Base-by-base conservation (phyloP, 345 rosid species). In the Gossypium stocksii region DNA sequence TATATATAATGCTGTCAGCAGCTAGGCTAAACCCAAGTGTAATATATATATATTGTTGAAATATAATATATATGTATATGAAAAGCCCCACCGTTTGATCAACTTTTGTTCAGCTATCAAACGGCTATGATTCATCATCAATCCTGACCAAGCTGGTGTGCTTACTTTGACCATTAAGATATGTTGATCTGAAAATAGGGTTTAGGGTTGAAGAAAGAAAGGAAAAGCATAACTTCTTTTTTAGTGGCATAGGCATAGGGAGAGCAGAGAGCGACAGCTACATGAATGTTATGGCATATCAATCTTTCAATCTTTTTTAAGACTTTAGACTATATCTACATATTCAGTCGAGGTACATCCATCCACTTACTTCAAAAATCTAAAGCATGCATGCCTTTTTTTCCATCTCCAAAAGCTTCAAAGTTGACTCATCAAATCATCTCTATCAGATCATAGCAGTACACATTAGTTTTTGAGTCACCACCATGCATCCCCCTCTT, bases 211-310 rank as follows among this genome's bases (percentile, higher is more conserved):
- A 57, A 57, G 20, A 19, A 63, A n/a, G 12, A 4, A 38, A 17
- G 7, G 16, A 68, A 15, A 48, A 16, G 17, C 13, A 3, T 10
- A 46, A 16, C 7, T 38, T 17, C 3, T 11, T 19, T 34, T 38
- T 71, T 7, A 56, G 63, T 54, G 44, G 8, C 25, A 51, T 17
- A 44, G 52, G n/a, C 22, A 49, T 25, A 59, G 38, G 9, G n/a
- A 60, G 63, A 11, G 34, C 5, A 20, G 57, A 38, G 29, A 15
- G 51, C 52, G 12, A 54, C 51, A 27, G 72, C 72, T 27, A 43
- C 44, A 22, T 58, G 56, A 43, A 54, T 71, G 74, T 71, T 57
- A 43, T 71, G 65, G 74, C 74, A 71, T 71, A 57, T 71, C 65
- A 57, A 52, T 22, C 72, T 51, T 51, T 51, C 58, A 51, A 25